Base-by-base conservation (phyloP, 2,329 filamentous ascomycete genomes). In the Verticillium tricorpus region DNA sequence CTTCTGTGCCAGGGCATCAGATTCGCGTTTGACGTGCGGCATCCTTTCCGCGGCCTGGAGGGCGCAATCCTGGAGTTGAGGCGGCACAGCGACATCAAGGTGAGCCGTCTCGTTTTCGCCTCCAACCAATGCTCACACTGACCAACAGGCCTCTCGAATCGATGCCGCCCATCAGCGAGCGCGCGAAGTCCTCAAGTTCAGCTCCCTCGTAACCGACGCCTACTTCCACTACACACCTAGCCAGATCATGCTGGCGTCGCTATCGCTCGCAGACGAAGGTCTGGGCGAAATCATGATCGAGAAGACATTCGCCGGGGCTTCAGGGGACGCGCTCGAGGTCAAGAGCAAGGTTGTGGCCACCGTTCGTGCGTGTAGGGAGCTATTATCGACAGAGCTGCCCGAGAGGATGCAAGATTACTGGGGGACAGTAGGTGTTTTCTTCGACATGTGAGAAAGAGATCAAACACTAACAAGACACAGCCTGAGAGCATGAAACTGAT, bases 211-310 rank as follows among this genome's bases (percentile, higher is more conserved):
- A 64, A 97, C 94, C 31, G 95, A 99, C 70, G 93, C 87, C n/a
- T 98, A 98, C 78, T 97, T 98, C 77, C 89, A 97, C 75, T 98
- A 91, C 77, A 94, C 94, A 0, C 95, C 95, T 0, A 90, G 91
- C 28, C 95, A 99, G 74, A 96, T 98, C 72, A 93, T 93, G 88
- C 83, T 98, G 63, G 89, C 92, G 0, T 88, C 93, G 0, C 77
- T 97, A 32, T 81, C 89, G 15, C 83, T 96, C 59, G 91, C 89
- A 0, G 94, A 98, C 71, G 77, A 80, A 50, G 85, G 82, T 0
- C 77, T 95, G 35, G 71, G 82, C 2, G 81, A 85, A 63, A 73
- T 75, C 3, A 66, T 86, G 55, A 69, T 85, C 14, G 74, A 78
- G 1, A 71, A 75, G 7, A 75, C 76, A 2, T 78, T 66, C 31